Base-by-base conservation (phyloP, 805 yeast species). In the Candida sanyiensis region DNA sequence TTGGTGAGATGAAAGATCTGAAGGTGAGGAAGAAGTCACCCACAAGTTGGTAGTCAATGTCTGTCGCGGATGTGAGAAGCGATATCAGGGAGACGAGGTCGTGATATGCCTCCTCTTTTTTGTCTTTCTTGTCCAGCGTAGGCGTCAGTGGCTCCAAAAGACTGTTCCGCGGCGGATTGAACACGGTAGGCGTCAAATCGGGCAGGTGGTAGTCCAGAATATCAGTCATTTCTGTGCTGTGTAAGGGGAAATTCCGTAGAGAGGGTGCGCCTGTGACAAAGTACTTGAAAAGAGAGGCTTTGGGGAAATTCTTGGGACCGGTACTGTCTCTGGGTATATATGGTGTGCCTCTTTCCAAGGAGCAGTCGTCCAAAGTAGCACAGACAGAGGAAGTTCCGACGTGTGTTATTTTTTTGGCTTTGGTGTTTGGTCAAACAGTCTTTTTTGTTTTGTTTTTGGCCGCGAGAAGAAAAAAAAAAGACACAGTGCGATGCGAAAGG, bases 21-120 rank as follows among this genome's bases (percentile, higher is more conserved):
- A 76, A 89, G 1, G 95, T 80, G 36, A 90, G 69, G 57, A 90
- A 85, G 58, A 93, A 88, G 62, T 93, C 97, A 34, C 89, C 75
- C 39, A 89, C 64, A 28, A 83, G 69, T 45, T 77, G 75, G 58
- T 90, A 90, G 58, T 87, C 89, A 13, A 90, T 55, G 18, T 47
- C 51, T 2, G 40, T 39, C 8, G 55, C 47, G 0, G 57, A 46
- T 5, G 59, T 54, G 25, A 55, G 33, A 3, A 39, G 33, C 5
- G 50, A 23, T 11, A 54, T 36, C 19, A 55, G 20, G 3, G 45
- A 42, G 3, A 32, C 37, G 25, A 42, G 31, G 24, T 42, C 45
- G 16, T 38, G 32, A 11, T 38, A 40, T 15, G 32, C 25, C 20
- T 12, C 29, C 21, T 27, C 18, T 3, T 16, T 19, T 19, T 37